Base-by-base conservation (phyloP, 2,329 filamentous ascomycete species). In the Colletotrichum orbiculare region DNA sequence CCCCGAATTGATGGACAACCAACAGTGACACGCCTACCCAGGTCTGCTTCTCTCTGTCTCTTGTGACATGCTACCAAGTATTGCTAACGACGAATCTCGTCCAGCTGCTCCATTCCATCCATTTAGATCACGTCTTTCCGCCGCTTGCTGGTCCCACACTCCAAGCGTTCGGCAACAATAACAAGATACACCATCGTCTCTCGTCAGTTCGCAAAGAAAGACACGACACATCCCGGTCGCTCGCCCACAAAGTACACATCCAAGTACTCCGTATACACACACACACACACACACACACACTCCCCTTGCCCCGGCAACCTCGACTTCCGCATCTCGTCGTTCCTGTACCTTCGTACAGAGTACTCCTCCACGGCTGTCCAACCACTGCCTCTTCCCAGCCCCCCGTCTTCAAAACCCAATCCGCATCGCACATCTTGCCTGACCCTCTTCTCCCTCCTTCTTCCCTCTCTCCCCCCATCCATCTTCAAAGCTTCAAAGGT, bases 41-140 rank as follows among this genome's bases (percentile, higher is more conserved):
- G 25, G 25, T 25, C 25, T 25, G 25, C 25, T 25, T 25, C 25
- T 25, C 25, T 25, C 25, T 25, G 25, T 25, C 25, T 25, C 25
- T 25, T 25, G 25, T 25, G 25, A 25, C 25, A 25, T 25, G 25
- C 25, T 25, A 25, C 25, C 25, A 1, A 25, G 25, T 25, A 25
- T 25, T 25, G 25, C 25, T 25, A 25, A 25, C 4, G 4, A 25
- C 25, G 25, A 4, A 25, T 25, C 25, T 25, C 25, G 63, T 72
- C 69, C 70, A 69, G 66, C 72, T 73, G 76, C 78, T 74, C 77
- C 78, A 77, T 77, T 73, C 77, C 72, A 73, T 73, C 72, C 72
- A 76, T 73, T 73, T 74, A 73, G 76, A 73, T 71, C 72, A 73
- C 71, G 69, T 68, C 70, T 62, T 54, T 41, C 17, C 8, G 9